A percentile compares a stretch with the other conserved stretches of the same genome.
Evolutionary conservation across 1,139 yeast species (phyloP).

Genomic region (Spathaspora sp.): DNA sequence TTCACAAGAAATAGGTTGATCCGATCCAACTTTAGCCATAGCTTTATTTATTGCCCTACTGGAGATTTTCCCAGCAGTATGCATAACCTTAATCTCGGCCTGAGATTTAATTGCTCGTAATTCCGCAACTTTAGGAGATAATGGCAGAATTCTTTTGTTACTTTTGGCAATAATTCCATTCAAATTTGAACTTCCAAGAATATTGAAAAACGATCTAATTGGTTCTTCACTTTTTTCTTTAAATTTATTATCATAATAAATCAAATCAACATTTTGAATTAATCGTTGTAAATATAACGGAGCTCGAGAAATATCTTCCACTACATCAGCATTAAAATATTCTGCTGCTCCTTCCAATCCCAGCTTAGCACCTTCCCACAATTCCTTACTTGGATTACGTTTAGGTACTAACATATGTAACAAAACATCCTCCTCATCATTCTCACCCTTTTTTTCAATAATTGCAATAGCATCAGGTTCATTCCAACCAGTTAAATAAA

Average conservation of each 20-base stretch:
- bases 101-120: constrained; percentile 71
- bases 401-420: constrained; percentile 87
- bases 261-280: constrained; percentile 43
- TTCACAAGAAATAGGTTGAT: constrained; percentile 59
- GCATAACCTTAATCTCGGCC: constrained; percentile 75
- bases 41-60: constrained; percentile 84
- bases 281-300: constrained; percentile 45
- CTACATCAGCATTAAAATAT: constrained; percentile 83
- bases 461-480: constrained; percentile 85
- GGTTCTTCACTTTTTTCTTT: constrained; percentile 6
- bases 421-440: constrained; percentile 49
- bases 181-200: constrained; percentile 15
- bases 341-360: constrained; percentile 83
- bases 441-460: constrained; percentile 57
- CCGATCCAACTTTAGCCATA: constrained; percentile 54
- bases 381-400: constrained; percentile 71
- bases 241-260: constrained; percentile 50
- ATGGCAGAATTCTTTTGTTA: constrained; percentile 41
- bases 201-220: constrained; percentile 12
- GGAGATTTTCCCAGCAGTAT: constrained; percentile 78
- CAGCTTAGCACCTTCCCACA: constrained; percentile 94
- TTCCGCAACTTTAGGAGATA: constrained; percentile 51
- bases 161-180: constrained; percentile 20
- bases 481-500: constrained; percentile 86
- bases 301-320: constrained; percentile 49